Evolutionary conservation across 2,329 filamentous ascomycete species (phyloP), one percentile per base, ranked within the genome.

Genomic region (Talaromyces sp.): DNA sequence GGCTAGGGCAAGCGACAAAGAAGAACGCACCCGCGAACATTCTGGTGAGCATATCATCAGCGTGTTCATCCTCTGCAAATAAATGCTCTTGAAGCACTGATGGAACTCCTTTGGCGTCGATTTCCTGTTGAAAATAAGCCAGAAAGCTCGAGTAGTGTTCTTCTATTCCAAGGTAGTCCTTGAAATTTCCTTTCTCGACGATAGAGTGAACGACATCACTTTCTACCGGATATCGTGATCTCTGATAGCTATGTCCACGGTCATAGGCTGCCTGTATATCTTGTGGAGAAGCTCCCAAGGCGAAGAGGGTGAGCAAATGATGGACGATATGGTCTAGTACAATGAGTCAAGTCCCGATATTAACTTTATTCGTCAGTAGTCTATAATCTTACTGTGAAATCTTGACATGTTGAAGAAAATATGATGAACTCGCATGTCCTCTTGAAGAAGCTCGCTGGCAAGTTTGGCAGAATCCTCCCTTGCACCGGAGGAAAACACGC

Each of bases 401-500:
- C 88, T 88, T 1, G 74, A 69, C 0, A 81, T 62, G 63, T 94
- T 95, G 80, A 92, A 96, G 76, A 88, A 95, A 61, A 92, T 88
- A 69, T 96, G 89, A 66, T 92, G 85, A 35, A 75, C 76, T 29
- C 83, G 83, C 64, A 94, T 82, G 68, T 96, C 92, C 60, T 86
- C 78, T 70, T 96, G 90, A 19, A 97, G 76, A 3, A 96, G 75
- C 63, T 89, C 79, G 3, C 86, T 88, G 0, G 83, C 81, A 61
- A 79, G 86, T 43, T 78, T 75, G 0, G 91, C 89, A 0, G 86
- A 81, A 35, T 85, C 85, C 2, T 82, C 74, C 2, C 78, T 83
- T 46, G 80, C 77, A 62, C 70, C 69, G 2, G 77, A 69, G 61
- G 75, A 78, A 65, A 79, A 84, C 21, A 80, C 72, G 0, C 81